Percentiles rank a stretch among this genome's conserved stretches.
Conservation (phyloP, 2,329 filamentous ascomycete genomes). For the Aureobasidium uvarum region DNA sequence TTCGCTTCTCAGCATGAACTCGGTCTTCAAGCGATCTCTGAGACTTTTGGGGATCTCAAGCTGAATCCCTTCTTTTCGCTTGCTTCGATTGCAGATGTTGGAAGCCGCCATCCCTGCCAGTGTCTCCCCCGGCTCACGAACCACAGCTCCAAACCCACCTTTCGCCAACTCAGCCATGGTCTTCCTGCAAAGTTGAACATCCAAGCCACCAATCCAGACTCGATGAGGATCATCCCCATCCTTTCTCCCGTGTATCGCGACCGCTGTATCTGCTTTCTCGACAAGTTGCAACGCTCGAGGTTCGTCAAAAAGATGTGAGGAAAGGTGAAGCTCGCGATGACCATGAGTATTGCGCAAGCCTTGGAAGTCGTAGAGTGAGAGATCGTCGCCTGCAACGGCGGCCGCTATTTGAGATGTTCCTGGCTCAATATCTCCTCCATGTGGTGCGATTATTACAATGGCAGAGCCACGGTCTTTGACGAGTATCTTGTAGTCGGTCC, state of each 20-base stretch:
- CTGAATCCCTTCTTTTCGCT: background rate
- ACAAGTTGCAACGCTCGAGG: background rate
- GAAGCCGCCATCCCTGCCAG: background rate
- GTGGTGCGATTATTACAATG: conserved; percentile 1
- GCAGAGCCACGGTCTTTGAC: background rate
- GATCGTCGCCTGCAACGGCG: background rate
- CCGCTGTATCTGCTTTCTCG: background rate
- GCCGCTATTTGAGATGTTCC: background rate
- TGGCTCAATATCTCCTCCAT: conserved; percentile 12
- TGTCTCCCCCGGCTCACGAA: conserved; percentile 4
- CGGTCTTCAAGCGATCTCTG: background rate
- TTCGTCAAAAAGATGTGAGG: background rate
- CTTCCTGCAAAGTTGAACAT: background rate
- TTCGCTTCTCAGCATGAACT: background rate
- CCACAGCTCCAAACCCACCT: conserved; percentile 2
- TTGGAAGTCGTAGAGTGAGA: background rate
- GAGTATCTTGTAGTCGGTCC: background rate
- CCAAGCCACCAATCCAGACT: background rate
- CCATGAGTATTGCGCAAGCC: background rate
- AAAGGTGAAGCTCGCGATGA: conserved; percentile 2
- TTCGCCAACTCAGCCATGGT: background rate
- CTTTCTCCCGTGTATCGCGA: conserved; percentile 8
- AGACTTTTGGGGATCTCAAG: background rate
- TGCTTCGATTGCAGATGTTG: conserved; percentile 4
- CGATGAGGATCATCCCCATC: background rate